These are phyloP conservation scores for Phanerochaete sordida DNA, from an alignment of 768 basidiomycete species.

Conservation along the genomic window DNA sequence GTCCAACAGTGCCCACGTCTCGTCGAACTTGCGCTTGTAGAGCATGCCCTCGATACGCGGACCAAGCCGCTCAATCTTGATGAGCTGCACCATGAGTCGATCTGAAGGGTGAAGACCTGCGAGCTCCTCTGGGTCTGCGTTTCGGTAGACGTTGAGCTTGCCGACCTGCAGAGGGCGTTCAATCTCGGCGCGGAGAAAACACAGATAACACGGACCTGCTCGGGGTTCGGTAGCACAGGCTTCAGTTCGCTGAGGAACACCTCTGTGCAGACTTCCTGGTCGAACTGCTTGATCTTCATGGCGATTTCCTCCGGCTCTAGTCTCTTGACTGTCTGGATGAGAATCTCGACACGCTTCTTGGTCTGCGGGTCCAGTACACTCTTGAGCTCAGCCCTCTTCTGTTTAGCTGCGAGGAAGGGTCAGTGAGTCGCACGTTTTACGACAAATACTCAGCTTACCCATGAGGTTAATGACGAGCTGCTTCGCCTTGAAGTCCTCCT, in stretches of 20 bases:
- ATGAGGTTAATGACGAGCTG: conserved; percentile 89
- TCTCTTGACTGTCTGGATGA: conserved; percentile 83
- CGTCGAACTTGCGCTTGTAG: conserved; percentile 85
- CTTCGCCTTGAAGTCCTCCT: conserved; percentile 96
- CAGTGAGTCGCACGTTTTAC: neutral
- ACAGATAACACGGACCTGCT: conserved; percentile 54
- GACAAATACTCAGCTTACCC: conserved; percentile 42
- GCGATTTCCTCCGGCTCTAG: conserved; percentile 86
- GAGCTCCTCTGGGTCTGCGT: conserved; percentile 82
- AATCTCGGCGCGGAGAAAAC: neutral
- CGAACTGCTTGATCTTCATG: conserved; percentile 79
- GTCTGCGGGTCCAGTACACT: conserved; percentile 90
- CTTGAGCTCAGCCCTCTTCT: conserved; percentile 84
- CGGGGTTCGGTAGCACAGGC: conserved; percentile 85
- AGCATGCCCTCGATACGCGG: conserved; percentile 96
- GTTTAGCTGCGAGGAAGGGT: conserved; percentile 47
- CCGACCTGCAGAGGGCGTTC: conserved; percentile 51
- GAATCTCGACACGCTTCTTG: conserved; percentile 92
- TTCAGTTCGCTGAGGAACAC: conserved; percentile 87
- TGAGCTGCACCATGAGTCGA: conserved; percentile 94
- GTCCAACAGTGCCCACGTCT: conserved; percentile 77
- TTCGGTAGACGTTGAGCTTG: conserved; percentile 86
- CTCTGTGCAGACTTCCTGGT: conserved; percentile 82
- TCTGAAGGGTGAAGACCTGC: conserved; percentile 90
- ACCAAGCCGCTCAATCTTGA: conserved; percentile 86